Base-by-base conservation (phyloP, 106 monocot species). In the Dendrobium huoshanense region DNA sequence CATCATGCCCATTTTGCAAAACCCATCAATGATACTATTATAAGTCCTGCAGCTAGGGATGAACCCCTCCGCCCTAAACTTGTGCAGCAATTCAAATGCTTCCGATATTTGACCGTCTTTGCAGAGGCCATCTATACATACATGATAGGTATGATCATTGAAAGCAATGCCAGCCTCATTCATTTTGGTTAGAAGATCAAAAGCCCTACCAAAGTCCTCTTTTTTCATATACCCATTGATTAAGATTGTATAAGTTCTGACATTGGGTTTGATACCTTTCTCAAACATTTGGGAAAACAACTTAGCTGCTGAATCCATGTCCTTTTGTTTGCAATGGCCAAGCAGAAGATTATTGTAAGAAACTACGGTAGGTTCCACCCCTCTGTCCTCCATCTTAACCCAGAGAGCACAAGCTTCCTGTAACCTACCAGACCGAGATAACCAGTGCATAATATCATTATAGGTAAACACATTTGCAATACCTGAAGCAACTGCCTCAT, bases 1-100 rank as follows among this genome's bases (percentile, higher is more conserved):
- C 89, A 94, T 91, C 81, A 51, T 81, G 25, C 83, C 89, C 11
- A 80, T 78, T 77, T 86, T 87, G 64, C 86, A 72, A 77, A 80
- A 91, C 31, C 94, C 89, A 61, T 89, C 40, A 58, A 94, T 91
- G 68, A 94, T 86, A 77, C 83, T 89, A 73, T 94, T 94, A 51
- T 91, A 94, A 68, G 87, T 89, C 79, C 82, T 89, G 37, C 73
- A 64, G 70, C 67, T 89, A 41, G 89, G 91, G 20, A 82, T 67
- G 75, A 94, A 94, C 25, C 91, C 94, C 9, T 94, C 85, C 16
- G 81, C 80, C 67, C 74, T 82, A 87, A 89, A 89, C 67, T 85
- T 83, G 11, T 74, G 51, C 55, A 94, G 56, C 83, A 86, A 83
- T n/a, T 80, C 72, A 45, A 47, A 84, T 22, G 78, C 82, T 11